Base-by-base conservation (phyloP, 306 rosid genomes). In the Luffa aegyptiaca region DNA sequence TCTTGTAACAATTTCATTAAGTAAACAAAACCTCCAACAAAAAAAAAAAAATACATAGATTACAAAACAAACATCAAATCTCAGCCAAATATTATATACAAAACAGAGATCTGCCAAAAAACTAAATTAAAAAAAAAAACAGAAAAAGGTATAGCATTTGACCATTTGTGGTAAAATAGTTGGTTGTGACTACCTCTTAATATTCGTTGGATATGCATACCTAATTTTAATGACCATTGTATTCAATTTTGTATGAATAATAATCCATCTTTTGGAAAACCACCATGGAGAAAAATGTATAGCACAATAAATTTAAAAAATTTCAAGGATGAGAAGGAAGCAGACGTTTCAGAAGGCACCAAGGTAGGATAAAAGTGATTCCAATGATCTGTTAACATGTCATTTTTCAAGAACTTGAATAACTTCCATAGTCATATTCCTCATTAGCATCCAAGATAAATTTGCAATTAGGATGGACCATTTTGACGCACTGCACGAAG, bases 361-460 rank as follows among this genome's bases (percentile, higher is more conserved):
- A 33, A 31, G 41, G 18, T 21, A 31, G 41, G 9, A 41, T 9
- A 51, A 74, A 31, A 16, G 39, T 7, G 62, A 75, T 51, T 4
- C 62, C 12, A 51, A 51, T 26, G 31, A 58, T 56, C 46, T 53
- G 51, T 82, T 87, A 95, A 97, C 97, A 10, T 91, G 84, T 87
- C 92, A 83, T 81, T 88, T 88, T 70, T 90, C 90, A 75, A 95
- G 98, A 88, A 91, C 97, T 84, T 91, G 90, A 84, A 90, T 89
- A 79, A 97, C 98, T 88, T 95, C 97, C 37, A 81, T 71, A 31
- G 93, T 71, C 88, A 78, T 95, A 95, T 42, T 97, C 98, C 82
- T 95, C 97, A 9, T 95, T 92, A 68, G 98, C 97, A 88, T 95
- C 98, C 62, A 95, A 89, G 90, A 95, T 92, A 84, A 95, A 92